Evolutionary conservation across 2,329 filamentous ascomycete species (phyloP).

Genomic region (Aspergillus glaucus): DNA sequence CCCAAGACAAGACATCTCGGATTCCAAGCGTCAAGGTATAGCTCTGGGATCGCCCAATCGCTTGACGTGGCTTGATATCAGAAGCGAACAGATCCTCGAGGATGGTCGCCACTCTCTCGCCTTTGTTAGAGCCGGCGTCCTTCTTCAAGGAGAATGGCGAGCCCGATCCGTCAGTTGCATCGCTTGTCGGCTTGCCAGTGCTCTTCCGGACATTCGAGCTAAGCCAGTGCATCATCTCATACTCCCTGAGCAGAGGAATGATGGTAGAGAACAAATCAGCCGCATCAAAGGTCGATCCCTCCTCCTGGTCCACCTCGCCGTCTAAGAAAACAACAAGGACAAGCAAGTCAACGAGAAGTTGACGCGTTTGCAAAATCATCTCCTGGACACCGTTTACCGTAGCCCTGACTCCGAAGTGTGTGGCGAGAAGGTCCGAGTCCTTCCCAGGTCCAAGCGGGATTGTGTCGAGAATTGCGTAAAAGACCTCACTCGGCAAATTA

Average conservation of each 20-base stretch:
- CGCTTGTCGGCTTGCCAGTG: conserved; percentile 17
- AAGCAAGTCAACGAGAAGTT: conserved; percentile 73
- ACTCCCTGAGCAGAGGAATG: conserved; percentile 62
- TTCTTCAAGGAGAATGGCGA: conserved; percentile 21
- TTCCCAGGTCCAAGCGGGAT: conserved; percentile 38
- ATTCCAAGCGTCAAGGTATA: conserved; percentile 39
- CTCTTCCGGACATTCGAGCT: conserved; percentile 40
- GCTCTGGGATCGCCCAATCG: conserved; percentile 34
- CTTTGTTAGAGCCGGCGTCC: conserved; percentile 14
- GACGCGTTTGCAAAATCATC: conserved; percentile 64
- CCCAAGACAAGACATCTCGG: conserved; percentile 40
- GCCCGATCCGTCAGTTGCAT: conserved; percentile 17
- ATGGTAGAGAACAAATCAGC: conserved; percentile 56
- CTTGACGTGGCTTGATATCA: conserved; percentile 38
- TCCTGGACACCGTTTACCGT: conserved; percentile 75
- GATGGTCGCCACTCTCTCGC: conserved; percentile 29
- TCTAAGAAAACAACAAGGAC: conserved; percentile 82
- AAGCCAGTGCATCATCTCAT: conserved; percentile 64
- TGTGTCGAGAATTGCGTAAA: conserved; percentile 46
- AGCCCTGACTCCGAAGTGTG: conserved; percentile 69
- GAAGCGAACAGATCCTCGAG: conserved; percentile 41
- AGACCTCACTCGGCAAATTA: conserved; percentile 44
- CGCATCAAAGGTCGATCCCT: conserved; percentile 62
- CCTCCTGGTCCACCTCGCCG: conserved; percentile 68
- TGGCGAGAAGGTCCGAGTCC: conserved; percentile 44